Conservation (phyloP, 306 rosid species). For the Gastrolobium villosum region DNA sequence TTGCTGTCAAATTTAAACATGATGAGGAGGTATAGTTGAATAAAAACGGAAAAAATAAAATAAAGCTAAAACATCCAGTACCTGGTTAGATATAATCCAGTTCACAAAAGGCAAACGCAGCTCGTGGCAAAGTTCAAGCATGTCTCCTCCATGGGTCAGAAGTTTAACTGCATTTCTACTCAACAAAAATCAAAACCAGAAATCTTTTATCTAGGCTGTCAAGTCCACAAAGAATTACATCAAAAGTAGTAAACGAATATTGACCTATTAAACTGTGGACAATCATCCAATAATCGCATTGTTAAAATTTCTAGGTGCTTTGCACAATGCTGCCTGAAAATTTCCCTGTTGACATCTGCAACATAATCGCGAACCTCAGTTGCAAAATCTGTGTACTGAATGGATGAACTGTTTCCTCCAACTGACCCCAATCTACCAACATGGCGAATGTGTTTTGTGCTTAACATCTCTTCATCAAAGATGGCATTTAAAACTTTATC, state of each 20-base stretch:
- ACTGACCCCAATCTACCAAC: constrained; percentile 61
- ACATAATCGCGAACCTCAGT: constrained; percentile 90
- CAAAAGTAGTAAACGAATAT: constrained; percentile 38
- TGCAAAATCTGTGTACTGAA: constrained; percentile 72
- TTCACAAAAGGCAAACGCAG: constrained; percentile 86
- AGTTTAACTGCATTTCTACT: constrained; percentile 92
- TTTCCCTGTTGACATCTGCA: constrained; percentile 72
- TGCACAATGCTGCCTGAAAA: constrained; percentile 89
- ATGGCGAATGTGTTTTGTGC: constrained; percentile 64
- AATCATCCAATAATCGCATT: constrained; percentile 77
- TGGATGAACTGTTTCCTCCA: constrained; percentile 61
- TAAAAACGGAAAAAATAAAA: constrained; percentile 25
- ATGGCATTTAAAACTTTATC: constrained; percentile 89
- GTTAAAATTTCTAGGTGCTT: constrained; percentile 81
- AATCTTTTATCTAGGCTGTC: constrained; percentile 38
- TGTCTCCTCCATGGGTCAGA: constrained; percentile 92
- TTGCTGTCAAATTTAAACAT: constrained; percentile 16
- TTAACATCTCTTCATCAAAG: constrained; percentile 79
- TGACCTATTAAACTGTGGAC: constrained; percentile 80
- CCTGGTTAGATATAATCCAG: constrained; percentile 88
- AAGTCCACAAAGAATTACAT: constrained; percentile 23
- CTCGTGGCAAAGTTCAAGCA: constrained; percentile 94
- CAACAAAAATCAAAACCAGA: constrained; percentile 50
- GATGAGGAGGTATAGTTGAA: constrained; percentile 16
- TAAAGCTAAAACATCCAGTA: constrained; percentile 45